These are phyloP conservation scores for maize (Zea mays) DNA, from an alignment of 176 grass and related monocot genomes.

Conservation along the genomic window DNA sequence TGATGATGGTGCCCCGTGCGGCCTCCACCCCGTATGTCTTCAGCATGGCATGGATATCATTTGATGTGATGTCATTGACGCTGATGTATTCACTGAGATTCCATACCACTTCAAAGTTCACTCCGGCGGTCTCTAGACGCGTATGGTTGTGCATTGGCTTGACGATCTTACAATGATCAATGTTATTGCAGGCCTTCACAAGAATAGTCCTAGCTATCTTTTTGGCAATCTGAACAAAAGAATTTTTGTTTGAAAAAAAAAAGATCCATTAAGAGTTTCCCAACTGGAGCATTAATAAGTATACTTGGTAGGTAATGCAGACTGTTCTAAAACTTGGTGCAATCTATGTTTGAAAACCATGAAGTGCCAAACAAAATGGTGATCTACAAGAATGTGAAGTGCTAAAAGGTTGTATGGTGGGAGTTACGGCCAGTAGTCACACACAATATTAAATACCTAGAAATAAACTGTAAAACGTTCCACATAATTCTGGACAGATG, in stretches of 20 bases:
- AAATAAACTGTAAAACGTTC: background rate
- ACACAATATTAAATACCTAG: background rate
- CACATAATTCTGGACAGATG: background rate
- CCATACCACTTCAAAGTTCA: constrained; percentile 74
- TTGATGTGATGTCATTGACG: constrained; percentile 42
- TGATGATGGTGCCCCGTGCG: constrained; percentile 63
- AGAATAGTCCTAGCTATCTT: constrained; percentile 59
- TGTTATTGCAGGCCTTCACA: constrained; percentile 59
- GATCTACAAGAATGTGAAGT: background rate
- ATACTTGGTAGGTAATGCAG: background rate
- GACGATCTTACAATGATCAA: constrained; percentile 44
- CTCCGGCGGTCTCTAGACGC: constrained; percentile 54
- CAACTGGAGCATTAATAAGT: background rate
- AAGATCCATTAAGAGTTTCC: constrained; percentile 5
- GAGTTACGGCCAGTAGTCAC: background rate
- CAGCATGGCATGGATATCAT: constrained; percentile 69
- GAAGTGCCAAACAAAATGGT: background rate
- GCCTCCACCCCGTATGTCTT: constrained; percentile 81
- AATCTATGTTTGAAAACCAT: background rate
- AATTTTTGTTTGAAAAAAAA: background rate
- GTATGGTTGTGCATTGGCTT: background rate
- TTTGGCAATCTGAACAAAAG: constrained; percentile 68
- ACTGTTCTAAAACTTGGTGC: background rate
- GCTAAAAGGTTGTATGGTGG: background rate
- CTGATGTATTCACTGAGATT: constrained; percentile 48